Evolutionary conservation across 805 yeast species (phyloP).

Genomic region (Saccharomycopsis vini): DNA sequence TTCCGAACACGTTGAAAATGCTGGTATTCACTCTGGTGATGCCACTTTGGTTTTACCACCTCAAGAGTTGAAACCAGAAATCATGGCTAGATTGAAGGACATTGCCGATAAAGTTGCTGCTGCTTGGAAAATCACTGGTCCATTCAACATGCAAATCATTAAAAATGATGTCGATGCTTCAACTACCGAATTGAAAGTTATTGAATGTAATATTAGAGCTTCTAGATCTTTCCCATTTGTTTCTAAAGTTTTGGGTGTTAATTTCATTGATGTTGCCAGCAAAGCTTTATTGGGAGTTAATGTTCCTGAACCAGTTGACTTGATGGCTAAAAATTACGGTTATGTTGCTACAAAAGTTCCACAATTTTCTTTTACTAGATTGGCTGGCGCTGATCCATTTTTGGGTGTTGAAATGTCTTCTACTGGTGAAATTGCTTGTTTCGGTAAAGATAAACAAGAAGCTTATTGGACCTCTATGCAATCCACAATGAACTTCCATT

Average conservation of each 20-base stretch:
- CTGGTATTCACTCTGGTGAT: conserved; percentile 98
- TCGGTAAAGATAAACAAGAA: conserved; percentile 76
- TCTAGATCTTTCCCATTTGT: conserved; percentile 99
- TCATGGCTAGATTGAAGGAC: conserved; percentile 66
- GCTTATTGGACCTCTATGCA: conserved; percentile 98
- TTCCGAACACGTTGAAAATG: conserved; percentile 96
- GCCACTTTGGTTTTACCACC: conserved; percentile 95
- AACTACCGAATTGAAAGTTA: conserved; percentile 73
- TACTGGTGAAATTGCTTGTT: conserved; percentile 98
- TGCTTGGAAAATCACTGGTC: conserved; percentile 96
- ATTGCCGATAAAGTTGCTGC: conserved; percentile 89
- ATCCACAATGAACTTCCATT: conserved; percentile 92
- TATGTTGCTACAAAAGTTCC: conserved; percentile 97
- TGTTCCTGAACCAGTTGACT: conserved; percentile 70
- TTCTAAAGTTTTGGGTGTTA: conserved; percentile 89
- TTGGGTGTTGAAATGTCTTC: conserved; percentile 99
- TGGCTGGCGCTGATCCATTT: conserved; percentile 99
- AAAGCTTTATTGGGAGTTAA: conserved; percentile 70
- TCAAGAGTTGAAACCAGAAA: conserved; percentile 56
- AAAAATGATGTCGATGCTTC: conserved; percentile 55
- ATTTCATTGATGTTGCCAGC: conserved; percentile 92
- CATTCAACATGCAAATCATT: conserved; percentile 97
- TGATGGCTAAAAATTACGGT: conserved; percentile 66
- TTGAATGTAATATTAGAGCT: conserved; percentile 97
- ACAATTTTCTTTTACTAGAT: conserved; percentile 94